A percentile compares a stretch with the other conserved stretches of the same genome.
Conservation (phyloP, 768 basidiomycete genomes). For the Lentinula lateritia region DNA sequence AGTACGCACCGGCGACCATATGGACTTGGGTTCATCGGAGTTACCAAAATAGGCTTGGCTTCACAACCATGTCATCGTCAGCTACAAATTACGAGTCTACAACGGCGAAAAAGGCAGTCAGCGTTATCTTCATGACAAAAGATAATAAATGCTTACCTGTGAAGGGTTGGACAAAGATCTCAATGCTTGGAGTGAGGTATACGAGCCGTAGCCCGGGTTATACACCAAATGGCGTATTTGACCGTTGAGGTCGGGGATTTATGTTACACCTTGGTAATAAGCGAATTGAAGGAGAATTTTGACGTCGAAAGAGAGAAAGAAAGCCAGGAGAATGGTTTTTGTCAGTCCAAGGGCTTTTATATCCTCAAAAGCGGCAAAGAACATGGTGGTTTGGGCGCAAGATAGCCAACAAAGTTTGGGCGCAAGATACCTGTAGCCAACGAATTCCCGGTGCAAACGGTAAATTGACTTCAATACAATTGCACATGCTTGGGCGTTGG, state of each 20-base stretch:
- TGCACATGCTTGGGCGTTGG: not conserved
- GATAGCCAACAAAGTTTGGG: slow-evolving; percentile 27
- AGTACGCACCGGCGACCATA: not conserved
- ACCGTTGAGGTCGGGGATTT: not conserved
- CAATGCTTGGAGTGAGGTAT: not conserved
- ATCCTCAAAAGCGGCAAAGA: slow-evolving; percentile 85
- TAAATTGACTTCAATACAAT: not conserved
- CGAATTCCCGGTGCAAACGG: slow-evolving; percentile 2
- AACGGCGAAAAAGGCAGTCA: not conserved
- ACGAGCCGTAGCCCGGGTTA: not conserved
- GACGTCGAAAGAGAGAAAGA: not conserved
- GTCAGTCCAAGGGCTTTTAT: slow-evolving; percentile 66
- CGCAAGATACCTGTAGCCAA: slow-evolving; percentile 24
- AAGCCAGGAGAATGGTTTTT: slow-evolving; percentile 31
- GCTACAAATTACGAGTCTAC: not conserved
- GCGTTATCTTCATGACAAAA: not conserved
- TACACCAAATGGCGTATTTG: not conserved
- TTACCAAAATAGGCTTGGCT: not conserved
- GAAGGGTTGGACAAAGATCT: not conserved
- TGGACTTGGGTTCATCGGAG: not conserved
- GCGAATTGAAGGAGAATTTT: not conserved
- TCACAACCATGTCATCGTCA: not conserved
- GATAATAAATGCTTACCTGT: not conserved
- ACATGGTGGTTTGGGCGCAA: slow-evolving; percentile 60
- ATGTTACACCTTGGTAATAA: not conserved